phyloP scores from a whole-genome alignment of 208 protist species.

The Trypanosoma caninum region DNA sequence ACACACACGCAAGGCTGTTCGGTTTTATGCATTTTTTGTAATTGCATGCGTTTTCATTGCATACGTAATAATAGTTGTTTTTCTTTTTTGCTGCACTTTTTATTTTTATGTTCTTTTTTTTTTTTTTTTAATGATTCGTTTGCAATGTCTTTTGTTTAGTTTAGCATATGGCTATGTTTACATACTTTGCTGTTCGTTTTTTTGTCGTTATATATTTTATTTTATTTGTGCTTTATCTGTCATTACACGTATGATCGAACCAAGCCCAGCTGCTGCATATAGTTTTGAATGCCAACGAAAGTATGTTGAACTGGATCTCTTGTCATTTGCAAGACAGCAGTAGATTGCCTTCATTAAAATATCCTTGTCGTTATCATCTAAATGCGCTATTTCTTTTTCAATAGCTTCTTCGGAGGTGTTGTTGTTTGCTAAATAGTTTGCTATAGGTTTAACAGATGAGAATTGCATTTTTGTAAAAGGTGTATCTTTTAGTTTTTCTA shows the following conservation, averaged over 20 bases:
- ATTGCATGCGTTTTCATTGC: too few species aligned
- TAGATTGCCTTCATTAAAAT: slow-evolving; percentile 34
- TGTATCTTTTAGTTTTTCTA: slow-evolving; percentile 8
- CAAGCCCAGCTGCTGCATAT: slow-evolving; percentile 10
- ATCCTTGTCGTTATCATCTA: slow-evolving; percentile 17
- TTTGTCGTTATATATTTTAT: neutral
- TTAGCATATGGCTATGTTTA: too few species aligned
- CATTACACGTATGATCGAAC: slow-evolving; percentile 21
- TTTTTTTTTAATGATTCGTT: too few species aligned
- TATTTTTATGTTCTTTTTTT: too few species aligned
- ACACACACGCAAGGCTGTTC: too few species aligned
- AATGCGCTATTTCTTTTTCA: slow-evolving; percentile 2
- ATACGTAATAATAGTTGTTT: too few species aligned
- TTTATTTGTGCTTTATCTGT: slow-evolving; percentile 6
- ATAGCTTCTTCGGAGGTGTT: neutral
- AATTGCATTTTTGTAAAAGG: slow-evolving; percentile 17
- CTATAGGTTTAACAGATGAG: slow-evolving; percentile 6
- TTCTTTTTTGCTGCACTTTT: too few species aligned
- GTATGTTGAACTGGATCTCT: slow-evolving; percentile 18
- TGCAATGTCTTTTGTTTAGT: too few species aligned
- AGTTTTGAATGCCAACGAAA: slow-evolving; percentile 27
- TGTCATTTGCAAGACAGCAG: slow-evolving; percentile 19
- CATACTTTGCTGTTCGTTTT: neutral
- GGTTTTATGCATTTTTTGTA: too few species aligned
- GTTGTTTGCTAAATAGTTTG: slow-evolving; percentile 1